Conservation (phyloP, 1,284 basidiomycete genomes). For the Exsudoporus floridanus region DNA sequence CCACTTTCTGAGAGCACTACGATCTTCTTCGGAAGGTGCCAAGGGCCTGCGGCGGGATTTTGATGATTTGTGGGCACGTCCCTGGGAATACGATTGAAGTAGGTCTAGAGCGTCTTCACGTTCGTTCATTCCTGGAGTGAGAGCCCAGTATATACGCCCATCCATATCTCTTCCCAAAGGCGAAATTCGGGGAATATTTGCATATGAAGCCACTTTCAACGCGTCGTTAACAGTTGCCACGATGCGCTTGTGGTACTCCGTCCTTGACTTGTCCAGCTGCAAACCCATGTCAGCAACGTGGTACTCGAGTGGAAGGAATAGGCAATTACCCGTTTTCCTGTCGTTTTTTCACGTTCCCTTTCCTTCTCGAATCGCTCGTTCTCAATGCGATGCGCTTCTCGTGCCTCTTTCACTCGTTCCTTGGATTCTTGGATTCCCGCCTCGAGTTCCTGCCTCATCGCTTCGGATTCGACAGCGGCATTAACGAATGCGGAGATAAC, state of each 20-base stretch:
- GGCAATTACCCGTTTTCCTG: conserved; percentile 39
- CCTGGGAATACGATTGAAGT: conserved; percentile 34
- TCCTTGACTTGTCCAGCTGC: conserved; percentile 28
- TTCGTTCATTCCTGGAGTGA: conserved; percentile 50
- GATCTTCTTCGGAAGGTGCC: conserved; percentile 46
- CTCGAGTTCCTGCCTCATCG: conserved; percentile 59
- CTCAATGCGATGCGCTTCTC: conserved; percentile 47
- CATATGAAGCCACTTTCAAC: conserved; percentile 36
- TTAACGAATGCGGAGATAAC: conserved; percentile 59
- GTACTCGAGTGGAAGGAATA: not conserved
- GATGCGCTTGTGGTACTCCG: conserved; percentile 24
- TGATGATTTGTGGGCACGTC: conserved; percentile 27
- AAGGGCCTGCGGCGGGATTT: conserved; percentile 42
- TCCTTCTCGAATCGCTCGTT: conserved; percentile 48
- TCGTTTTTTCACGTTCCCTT: conserved; percentile 33
- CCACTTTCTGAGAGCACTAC: conserved; percentile 55
- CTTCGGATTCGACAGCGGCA: conserved; percentile 44
- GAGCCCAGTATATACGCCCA: conserved; percentile 53
- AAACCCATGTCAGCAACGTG: conserved; percentile 4
- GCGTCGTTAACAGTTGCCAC: conserved; percentile 26
- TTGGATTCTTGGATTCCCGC: conserved; percentile 51
- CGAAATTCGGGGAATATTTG: conserved; percentile 43
- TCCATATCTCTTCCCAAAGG: conserved; percentile 52
- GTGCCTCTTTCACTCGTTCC: conserved; percentile 49
- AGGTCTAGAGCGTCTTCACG: conserved; percentile 46